Evolutionary conservation across 2,329 filamentous ascomycete species (phyloP), one percentile per base, ranked within the genome.

Genomic region (Exophiala aquamarina): DNA sequence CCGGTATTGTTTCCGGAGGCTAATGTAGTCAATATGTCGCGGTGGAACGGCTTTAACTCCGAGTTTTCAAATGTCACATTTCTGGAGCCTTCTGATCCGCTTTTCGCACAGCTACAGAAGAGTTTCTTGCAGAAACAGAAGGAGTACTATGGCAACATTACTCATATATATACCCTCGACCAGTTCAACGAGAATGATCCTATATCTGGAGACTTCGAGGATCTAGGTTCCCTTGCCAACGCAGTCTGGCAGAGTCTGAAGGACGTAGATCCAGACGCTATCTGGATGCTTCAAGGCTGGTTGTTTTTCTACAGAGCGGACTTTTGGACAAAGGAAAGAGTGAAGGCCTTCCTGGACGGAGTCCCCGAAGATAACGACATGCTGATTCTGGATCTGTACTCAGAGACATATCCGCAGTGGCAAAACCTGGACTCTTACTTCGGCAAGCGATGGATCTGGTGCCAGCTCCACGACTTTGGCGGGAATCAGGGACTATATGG

Each of bases 381-480:
- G 72, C 49, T 79, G 26, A 66, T 78, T 15, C 63, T 79, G 3
- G 76, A 79, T 49, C 64, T 78, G 2, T 76, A 70, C 51, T 74
- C 74, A 0, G 75, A 79, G 49, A 68, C 66, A 5, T 57, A 66
- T 7, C 76, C 76, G 0, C 70, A 77, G 47, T 79, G 76, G 75
- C 70, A 71, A 52, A 64, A 72, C 7, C 76, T 74, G 1, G 66
- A 72, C 13, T 72, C 69, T 0, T 79, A 76, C 57, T 72, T 69
- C 48, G 74, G 75, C 14, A 77, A 77, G 53, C 70, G 72, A 0
- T 79, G 75, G 75, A 70, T 78, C 28, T 78, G 76, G 76, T 77
- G 74, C 53, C 64, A 77, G 53, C 59, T 79, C 5, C 76, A 78
- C 52, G 67, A 70, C 49, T 78, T 73, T 48, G 75, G 75, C 4